Evolutionary conservation across 2,329 filamentous ascomycete species (phyloP).

Genomic region (Penicillium janthinellum): DNA sequence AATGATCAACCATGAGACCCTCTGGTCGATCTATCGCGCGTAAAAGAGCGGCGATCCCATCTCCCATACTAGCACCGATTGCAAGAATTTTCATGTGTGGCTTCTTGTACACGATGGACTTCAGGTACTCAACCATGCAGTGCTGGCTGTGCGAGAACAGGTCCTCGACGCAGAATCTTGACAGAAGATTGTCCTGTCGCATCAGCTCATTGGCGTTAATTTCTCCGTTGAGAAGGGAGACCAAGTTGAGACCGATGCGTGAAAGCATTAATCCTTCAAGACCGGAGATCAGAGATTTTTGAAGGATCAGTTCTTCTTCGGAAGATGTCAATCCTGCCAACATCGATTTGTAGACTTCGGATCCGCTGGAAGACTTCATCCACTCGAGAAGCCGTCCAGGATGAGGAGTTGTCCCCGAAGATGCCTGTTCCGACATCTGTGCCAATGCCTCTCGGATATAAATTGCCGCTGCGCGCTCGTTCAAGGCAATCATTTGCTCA

Average conservation of each 20-base stretch:
- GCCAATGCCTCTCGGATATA: neutral
- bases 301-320: neutral
- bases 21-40: neutral
- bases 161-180: neutral
- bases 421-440: neutral
- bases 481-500: slow-evolving; percentile 2
- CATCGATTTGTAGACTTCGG: neutral
- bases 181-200: neutral
- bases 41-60: neutral
- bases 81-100: neutral
- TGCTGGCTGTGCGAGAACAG: neutral
- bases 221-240: neutral
- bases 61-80: neutral
- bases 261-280: slow-evolving; percentile 1
- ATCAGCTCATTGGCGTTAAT: neutral
- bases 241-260: neutral
- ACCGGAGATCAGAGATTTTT: neutral
- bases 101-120: neutral
- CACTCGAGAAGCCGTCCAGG: neutral
- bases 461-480: neutral
- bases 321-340: neutral
- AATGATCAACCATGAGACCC: neutral
- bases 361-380: neutral
- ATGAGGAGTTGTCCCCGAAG: neutral
- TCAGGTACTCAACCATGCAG: neutral